A percentile compares a stretch with the other conserved stretches of the same genome.
Conservation (phyloP, 1,284 basidiomycete species). For the Cryptococcus sp. region DNA sequence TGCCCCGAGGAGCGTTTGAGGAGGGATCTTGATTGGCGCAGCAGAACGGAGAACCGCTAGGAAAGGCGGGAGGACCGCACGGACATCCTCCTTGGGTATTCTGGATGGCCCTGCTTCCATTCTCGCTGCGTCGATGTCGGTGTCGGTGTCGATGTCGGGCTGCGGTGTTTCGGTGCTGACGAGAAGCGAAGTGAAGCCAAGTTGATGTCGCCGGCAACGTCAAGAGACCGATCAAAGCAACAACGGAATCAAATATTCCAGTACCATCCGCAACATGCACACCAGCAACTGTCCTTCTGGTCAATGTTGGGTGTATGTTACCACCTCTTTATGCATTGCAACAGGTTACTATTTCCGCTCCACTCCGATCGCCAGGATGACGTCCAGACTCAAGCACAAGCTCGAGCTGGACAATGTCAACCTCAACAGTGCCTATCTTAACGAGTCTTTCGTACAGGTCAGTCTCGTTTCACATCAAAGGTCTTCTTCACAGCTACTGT, state of each 20-base stretch:
- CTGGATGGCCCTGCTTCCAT: conserved; percentile 2
- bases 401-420: conserved; percentile 73
- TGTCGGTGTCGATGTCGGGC: too few relatives aligned
- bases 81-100: background rate
- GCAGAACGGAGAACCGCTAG: conserved; percentile 25
- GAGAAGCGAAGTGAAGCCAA: background rate
- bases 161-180: too few relatives aligned
- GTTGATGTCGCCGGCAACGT: background rate
- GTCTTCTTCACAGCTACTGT: conserved; percentile 9
- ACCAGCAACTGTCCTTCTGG: background rate
- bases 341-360: background rate
- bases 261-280: too few relatives aligned
- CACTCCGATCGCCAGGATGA: conserved; percentile 46
- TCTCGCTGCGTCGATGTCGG: background rate
- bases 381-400: conserved; percentile 61
- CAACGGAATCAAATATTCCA: too few relatives aligned
- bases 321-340: conserved; percentile 1
- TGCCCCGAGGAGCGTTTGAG: conserved; percentile 36
- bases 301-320: background rate
- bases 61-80: conserved; percentile 30
- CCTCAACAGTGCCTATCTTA: conserved; percentile 75
- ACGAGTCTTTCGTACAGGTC: conserved; percentile 85
- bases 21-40: conserved; percentile 27
- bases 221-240: background rate
- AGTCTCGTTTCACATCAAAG: conserved; percentile 29